Base-by-base conservation (phyloP, 1,284 basidiomycete species). In the Apiotrichum domesticum region DNA sequence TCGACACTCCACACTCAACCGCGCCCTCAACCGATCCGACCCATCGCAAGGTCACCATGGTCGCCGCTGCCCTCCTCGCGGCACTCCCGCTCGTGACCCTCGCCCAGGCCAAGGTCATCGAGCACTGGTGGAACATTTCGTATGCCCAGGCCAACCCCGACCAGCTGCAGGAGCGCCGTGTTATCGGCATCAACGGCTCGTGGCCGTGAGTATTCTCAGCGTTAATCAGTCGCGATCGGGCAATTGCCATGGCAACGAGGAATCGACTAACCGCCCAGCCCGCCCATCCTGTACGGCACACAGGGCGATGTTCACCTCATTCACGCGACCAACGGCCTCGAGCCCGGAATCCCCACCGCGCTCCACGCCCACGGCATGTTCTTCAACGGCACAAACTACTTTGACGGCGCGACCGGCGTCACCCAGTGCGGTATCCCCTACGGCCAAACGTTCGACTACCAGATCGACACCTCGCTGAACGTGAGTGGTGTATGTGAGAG, bases 351-450 rank as follows among this genome's bases (percentile, higher is more conserved):
- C 4, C 77, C 71, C 4, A 76, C 76, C 7, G 65, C 71, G 1
- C 63, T 78, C 6, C 90, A 94, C 72, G 86, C 90, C 66, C 90
- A 97, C 78, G 93, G 93, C 63, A 90, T 94, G 87, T 91, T 85
- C 78, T 93, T 95, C 80, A 93, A 92, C 75, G 81, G 82, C 9
- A 83, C 87, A 0, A 83, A 83, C 39, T 94, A 88, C 85, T 87
- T 85, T 78, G 94, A 98, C 73, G 94, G 94, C 42, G 91, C 94
- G 1, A 76, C 83, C 43, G 84, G 82, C 9, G 83, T 93, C 49
- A 84, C 87, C 1, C 90, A 96, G 79, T 97, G 93, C 69, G 87
- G 89, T 40, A 90, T 95, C 37, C 93, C 94, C 0, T 83, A 83
- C 0, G 87, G 86, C 13, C 76, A 82, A 51, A 81, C 83, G 0